Percentiles rank a stretch among this genome's conserved stretches.
Evolutionary conservation across 768 basidiomycete species (phyloP).

Genomic region (Tylopilus plumbeoviolaceoides): DNA sequence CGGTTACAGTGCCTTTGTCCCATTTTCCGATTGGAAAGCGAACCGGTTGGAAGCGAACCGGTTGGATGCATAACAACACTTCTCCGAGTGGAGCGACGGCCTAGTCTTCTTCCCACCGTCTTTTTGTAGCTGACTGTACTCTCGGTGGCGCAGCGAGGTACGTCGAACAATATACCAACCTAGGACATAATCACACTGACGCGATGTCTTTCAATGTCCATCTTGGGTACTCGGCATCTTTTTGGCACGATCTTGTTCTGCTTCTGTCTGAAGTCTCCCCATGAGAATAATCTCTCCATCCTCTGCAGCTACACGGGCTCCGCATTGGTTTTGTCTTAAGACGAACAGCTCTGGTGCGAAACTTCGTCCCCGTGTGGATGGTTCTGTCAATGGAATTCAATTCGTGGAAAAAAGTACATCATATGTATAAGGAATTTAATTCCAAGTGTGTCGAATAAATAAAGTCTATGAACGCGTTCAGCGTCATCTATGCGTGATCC

Average conservation of each 20-base stretch:
- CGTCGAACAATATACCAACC: slow-evolving; percentile 25
- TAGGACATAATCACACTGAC: slow-evolving; percentile 27
- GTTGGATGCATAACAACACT: not conserved
- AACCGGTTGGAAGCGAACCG: slow-evolving; percentile 9
- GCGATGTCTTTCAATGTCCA: slow-evolving; percentile 24
- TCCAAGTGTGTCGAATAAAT: not conserved
- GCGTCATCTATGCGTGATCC: slow-evolving; percentile 22
- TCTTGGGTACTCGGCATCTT: slow-evolving; percentile 12
- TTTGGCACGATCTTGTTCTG: slow-evolving; percentile 3
- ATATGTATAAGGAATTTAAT: not conserved
- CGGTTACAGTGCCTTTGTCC: slow-evolving; percentile 27
- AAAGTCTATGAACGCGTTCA: not conserved
- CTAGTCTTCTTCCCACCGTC: not conserved
- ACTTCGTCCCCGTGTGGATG: not conserved
- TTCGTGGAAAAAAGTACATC: not conserved
- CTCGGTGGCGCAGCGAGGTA: slow-evolving; percentile 22
- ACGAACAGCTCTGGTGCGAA: not conserved
- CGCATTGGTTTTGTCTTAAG: not conserved
- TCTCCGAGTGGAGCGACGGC: not conserved
- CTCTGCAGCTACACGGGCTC: not conserved
- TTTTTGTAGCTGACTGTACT: slow-evolving; percentile 30
- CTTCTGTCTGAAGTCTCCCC: slow-evolving; percentile 1
- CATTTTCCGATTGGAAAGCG: slow-evolving; percentile 8
- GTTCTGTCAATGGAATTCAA: not conserved
- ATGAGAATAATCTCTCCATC: not conserved